Evolutionary conservation across 2,329 filamentous ascomycete species (phyloP), one percentile per base, ranked within the genome.

Genomic region (Sporothrix schenckii): DNA sequence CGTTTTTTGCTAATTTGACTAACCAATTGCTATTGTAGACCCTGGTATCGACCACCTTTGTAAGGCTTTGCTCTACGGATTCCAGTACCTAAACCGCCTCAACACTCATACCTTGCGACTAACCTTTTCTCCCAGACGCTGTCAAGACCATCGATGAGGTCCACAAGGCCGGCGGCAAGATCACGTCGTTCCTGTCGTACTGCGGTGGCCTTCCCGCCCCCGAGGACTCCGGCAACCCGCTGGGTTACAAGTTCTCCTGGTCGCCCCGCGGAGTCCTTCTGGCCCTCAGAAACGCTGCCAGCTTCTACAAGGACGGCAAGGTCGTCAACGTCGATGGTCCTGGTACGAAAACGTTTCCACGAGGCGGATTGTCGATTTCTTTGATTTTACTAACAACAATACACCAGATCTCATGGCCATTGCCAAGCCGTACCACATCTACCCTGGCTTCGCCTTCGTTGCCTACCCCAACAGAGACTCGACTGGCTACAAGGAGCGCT

Each of bases 381-480:
- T n/a, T 19, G 14, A n/a, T 5, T 52, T 44, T 10, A 19, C 49
- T 67, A 56, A 67, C 49, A 47, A 44, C 3, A 2, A 21, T 44
- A 16, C 7, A 21, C 34, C 84, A 74, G 91, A 94, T 54, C 86
- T 97, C 72, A 98, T 97, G 94, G 89, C 83, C 72, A 88, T 87
- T 66, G 93, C 94, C 53, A 94, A 96, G 86, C 92, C 93, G 66
- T 97, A 97, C 86, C 89, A 87, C 81, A 95, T 94, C 84, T 96
- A 93, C 84, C 91, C 92, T 10, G 77, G 92, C 72, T 97, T 89
- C 80, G 90, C 91, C 67, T 94, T 97, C 76, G 93, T 97, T 75
- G 93, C 91, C 54, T 98, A 98, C 92, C 91, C 92, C 71, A 98
- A 98, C 88, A 87, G 94, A 76, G 94, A 98, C 82, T 94, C 90